Evolutionary conservation across 208 protist genomes (phyloP).

Genomic region (Crithidia bombi): DNA sequence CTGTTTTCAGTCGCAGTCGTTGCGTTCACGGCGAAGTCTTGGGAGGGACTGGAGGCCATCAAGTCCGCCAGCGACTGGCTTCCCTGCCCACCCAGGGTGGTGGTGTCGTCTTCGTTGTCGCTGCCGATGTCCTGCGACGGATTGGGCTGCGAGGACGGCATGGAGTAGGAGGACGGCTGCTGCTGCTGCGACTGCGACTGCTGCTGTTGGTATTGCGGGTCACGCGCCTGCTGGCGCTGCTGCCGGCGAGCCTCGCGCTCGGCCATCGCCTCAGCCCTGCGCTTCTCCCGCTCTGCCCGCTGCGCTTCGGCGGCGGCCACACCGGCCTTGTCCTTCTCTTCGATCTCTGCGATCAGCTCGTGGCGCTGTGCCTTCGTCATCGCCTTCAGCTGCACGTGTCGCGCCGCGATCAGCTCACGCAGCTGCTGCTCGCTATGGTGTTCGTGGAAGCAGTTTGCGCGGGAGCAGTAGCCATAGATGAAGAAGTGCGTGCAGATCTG

Average conservation of each 20-base stretch:
- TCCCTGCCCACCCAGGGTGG: background rate
- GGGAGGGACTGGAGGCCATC: conserved; percentile 5
- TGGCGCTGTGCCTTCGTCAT: conserved; percentile 86
- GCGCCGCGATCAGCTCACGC: conserved; percentile 73
- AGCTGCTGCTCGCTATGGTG: conserved; percentile 86
- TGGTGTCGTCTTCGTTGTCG: conserved; percentile 33
- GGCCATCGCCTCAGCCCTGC: conserved; percentile 24
- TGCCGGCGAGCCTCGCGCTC: conserved; percentile 25
- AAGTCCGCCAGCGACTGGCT: conserved; percentile 9
- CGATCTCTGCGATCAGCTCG: conserved; percentile 59
- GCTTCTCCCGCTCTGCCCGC: conserved; percentile 40
- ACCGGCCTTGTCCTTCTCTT: conserved; percentile 66
- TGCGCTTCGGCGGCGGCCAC: conserved; percentile 53
- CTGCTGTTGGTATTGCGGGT: background rate
- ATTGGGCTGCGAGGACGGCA: conserved; percentile 30
- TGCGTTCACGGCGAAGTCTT: conserved; percentile 1
- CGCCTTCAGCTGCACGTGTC: conserved; percentile 72
- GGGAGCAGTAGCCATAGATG: conserved; percentile 84
- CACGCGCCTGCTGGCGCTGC: conserved; percentile 19
- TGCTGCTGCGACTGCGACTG: conserved; percentile 24
- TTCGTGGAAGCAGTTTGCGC: conserved; percentile 76
- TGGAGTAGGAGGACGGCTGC: conserved; percentile 17
- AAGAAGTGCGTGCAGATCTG: conserved; percentile 90
- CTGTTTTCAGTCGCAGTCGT: background rate
- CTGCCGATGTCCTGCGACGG: conserved; percentile 39